Evolutionary conservation across 805 yeast species (phyloP), one percentile per base, ranked within the genome.

Genomic region (Sugiyamaella americana): DNA sequence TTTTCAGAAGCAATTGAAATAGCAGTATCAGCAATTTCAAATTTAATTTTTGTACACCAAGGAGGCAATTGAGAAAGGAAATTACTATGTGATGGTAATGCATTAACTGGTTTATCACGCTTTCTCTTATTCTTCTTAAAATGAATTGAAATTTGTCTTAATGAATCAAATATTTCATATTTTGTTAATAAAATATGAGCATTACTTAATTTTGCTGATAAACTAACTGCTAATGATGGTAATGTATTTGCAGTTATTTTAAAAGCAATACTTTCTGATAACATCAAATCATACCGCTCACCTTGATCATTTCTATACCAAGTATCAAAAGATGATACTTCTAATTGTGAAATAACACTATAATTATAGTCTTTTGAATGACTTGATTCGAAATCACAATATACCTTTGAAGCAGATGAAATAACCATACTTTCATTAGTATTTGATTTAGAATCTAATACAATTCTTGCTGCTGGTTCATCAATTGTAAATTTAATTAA

Each of bases 401-500:
- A 48, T 8, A 68, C 50, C 37, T 63, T 59, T 3, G 63, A 55
- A 26, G 67, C 60, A 2, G 61, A 54, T 4, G 62, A 50, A 17
- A 66, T 61, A 22, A 68, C 63, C 60, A 68, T 62, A 23, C 63
- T 46, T 3, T n/a, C 11, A 3, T 37, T 43, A 22, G 48, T 26
- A 17, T 47, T 37, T 5, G 10, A 11, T 17, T 38, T 20, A 5
- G 54, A 41, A 6, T 48, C 36, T n/a, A 62, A 56, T 3, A 60
- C 49, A 11, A 62, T 44, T 40, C 66, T 48, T 1, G 65, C 61
- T 10, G 65, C 65, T 3, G 66, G 66, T 47, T 62, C 66, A 38
- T 62, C 66, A 20, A 62, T 52, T 4, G 56, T 59, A 18, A 62
- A 45, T 44, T 58, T 60, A 42, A 62, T 49, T 17, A 51, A 35